Evolutionary conservation across 306 rosid genomes (phyloP).

Genomic region (Cucurbita maxima): DNA sequence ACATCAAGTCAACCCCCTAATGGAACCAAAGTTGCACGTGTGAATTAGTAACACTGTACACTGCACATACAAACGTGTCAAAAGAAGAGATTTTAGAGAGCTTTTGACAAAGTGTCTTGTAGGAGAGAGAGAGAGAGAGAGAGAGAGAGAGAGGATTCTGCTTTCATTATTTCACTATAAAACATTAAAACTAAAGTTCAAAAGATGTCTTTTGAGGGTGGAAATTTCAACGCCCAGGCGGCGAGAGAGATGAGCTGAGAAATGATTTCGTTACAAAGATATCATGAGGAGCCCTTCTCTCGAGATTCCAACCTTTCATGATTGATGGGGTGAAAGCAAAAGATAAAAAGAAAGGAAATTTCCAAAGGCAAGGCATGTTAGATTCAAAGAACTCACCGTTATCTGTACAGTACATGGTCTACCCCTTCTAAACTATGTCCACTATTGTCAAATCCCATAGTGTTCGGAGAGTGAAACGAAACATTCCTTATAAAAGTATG

Average conservation of each 20-base stretch:
- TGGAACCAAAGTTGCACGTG: slow-evolving; percentile 25
- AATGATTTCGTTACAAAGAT: slow-evolving; percentile 31
- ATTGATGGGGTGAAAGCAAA: not conserved
- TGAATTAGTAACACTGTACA: not conserved
- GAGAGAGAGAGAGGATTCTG: slow-evolving; percentile 24
- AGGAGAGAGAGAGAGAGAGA: slow-evolving; percentile 15
- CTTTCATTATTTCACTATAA: slow-evolving; percentile 16
- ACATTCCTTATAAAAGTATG: no score
- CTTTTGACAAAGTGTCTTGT: slow-evolving; percentile 34
- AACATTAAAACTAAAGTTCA: not conserved
- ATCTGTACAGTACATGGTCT: slow-evolving; percentile 1
- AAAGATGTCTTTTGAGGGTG: not conserved
- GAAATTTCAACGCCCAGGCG: not conserved
- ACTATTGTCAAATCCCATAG: accelerated
- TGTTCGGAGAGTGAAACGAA: no score
- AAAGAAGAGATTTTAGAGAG: slow-evolving; percentile 9
- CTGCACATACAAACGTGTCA: not conserved
- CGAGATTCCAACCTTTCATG: slow-evolving; percentile 40
- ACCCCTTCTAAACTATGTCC: not conserved
- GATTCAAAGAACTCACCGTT: slow-evolving; percentile 25
- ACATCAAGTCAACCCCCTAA: slow-evolving; percentile 23
- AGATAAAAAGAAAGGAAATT: slow-evolving; percentile 1
- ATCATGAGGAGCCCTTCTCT: slow-evolving; percentile 34
- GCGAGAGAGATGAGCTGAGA: slow-evolving; percentile 13
- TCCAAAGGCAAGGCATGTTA: slow-evolving; percentile 32